phyloP scores from a whole-genome alignment of 768 basidiomycete genomes.

The Lentinula guzmanii region DNA sequence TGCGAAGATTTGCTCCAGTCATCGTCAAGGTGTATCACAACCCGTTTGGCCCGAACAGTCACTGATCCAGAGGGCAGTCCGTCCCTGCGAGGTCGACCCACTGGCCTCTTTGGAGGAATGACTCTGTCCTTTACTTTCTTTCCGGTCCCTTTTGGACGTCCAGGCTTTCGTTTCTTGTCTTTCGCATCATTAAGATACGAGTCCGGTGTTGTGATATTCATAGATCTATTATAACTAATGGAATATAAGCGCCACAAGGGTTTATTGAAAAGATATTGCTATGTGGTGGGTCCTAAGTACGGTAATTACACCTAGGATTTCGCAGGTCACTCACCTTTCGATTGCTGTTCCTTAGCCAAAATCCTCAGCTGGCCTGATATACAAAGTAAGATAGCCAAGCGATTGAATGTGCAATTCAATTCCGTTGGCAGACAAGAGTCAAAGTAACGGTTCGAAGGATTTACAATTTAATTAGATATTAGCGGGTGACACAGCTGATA shows the following conservation, averaged over 20 bases:
- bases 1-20: slow-evolving; percentile 62
- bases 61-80: slow-evolving; percentile 76
- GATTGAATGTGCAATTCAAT: background rate
- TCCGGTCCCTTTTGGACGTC: slow-evolving; percentile 74
- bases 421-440: background rate
- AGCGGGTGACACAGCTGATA: background rate
- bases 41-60: slow-evolving; percentile 16
- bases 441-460: no score
- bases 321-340: background rate
- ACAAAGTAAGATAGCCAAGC: background rate
- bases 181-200: background rate
- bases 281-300: background rate
- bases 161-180: slow-evolving; percentile 56
- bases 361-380: background rate
- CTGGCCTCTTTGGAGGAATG: slow-evolving; percentile 57
- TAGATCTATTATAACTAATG: background rate
- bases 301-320: background rate
- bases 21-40: slow-evolving; percentile 32
- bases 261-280: background rate
- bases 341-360: background rate
- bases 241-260: background rate
- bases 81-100: slow-evolving; percentile 77
- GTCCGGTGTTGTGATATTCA: slow-evolving; percentile 4
- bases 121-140: slow-evolving; percentile 49
- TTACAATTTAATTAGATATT: background rate